Evolutionary conservation across 805 yeast species (phyloP), one percentile per base, ranked within the genome.

Genomic region (Wickerhamomyces mucosus): DNA sequence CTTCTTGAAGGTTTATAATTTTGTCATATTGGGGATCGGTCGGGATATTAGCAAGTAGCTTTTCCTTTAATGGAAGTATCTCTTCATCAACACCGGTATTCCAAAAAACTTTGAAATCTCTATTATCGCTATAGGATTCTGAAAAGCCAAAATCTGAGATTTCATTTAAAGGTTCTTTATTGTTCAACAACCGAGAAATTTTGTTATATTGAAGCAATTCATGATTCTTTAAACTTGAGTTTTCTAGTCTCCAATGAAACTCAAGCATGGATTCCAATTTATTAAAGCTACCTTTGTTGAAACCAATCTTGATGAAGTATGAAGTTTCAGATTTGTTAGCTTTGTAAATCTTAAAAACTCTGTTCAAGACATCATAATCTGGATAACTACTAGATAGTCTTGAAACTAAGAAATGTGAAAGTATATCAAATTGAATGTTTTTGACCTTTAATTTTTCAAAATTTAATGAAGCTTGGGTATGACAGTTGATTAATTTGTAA

Each of bases 351-450:
- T 60, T 50, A 27, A 58, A 59, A 5, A 66, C 58, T 4, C 53
- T 49, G n/a, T 60, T 52, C 12, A 58, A 43, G 15, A 59, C 56
- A 3, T 52, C 45, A 12, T 61, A 55, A 2, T 59, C 43, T 0
- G 83, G 82, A 23, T 48, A 51, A 1, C 64, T 39, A 0, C 72
- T 48, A 1, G 75, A 59, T 17, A 63, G 41, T 29, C 83, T 63
- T 0, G 74, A 60, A 8, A 64, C 54, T 8, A 77, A 44, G 39
- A 68, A 63, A 39, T 73, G 69, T 10, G 77, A 69, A 28, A 81
- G 51, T 0, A 83, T 69, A 46, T 88, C 96, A 31, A 67, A 61
- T 54, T 89, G 97, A 7, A 86, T 55, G 57, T 78, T 75, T 47
- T 80, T 83, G 42, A 85, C 69, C 22, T 74, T 71, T 31, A 88